Conservation (phyloP, 257 asterid genomes). For the Henckelia pumila region DNA sequence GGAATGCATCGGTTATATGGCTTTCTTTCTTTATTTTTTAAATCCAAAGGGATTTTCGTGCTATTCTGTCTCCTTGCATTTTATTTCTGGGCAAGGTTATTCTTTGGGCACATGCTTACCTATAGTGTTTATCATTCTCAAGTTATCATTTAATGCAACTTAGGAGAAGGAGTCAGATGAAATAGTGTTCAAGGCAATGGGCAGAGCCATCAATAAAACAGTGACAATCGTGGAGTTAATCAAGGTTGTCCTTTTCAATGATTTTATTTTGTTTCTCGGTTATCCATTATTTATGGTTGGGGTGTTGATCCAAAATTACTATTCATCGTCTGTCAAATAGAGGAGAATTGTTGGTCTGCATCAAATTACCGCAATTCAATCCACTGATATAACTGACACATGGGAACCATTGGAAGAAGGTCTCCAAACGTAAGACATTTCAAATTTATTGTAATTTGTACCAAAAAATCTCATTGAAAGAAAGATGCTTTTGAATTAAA, state of each 20-base stretch:
- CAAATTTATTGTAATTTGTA: neutral
- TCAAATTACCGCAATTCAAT: conserved; percentile 74
- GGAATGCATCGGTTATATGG: neutral
- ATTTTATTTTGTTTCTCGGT: neutral
- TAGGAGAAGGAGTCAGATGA: conserved; percentile 54
- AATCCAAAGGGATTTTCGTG: neutral
- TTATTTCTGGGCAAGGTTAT: neutral
- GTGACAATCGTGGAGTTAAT: conserved; percentile 54
- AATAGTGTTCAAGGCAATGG: conserved; percentile 60
- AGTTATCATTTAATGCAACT: neutral
- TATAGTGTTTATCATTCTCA: neutral
- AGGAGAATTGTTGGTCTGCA: conserved; percentile 97
- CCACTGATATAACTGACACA: conserved; percentile 89
- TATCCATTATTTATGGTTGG: neutral
- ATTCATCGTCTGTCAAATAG: conserved; percentile 32
- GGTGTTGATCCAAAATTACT: neutral
- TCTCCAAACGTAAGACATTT: conserved; percentile 69
- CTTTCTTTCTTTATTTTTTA: neutral
- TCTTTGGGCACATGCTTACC: neutral
- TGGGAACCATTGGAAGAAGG: conserved; percentile 99
- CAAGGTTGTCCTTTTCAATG: conserved; percentile 31
- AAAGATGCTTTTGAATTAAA: neutral
- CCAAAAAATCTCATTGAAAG: conserved; percentile 13
- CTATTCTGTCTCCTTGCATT: neutral
- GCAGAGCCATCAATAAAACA: conserved; percentile 56